These are phyloP conservation scores for Orbilia javanica DNA, from an alignment of 2,329 filamentous ascomycete genomes.

Conservation along the genomic window DNA sequence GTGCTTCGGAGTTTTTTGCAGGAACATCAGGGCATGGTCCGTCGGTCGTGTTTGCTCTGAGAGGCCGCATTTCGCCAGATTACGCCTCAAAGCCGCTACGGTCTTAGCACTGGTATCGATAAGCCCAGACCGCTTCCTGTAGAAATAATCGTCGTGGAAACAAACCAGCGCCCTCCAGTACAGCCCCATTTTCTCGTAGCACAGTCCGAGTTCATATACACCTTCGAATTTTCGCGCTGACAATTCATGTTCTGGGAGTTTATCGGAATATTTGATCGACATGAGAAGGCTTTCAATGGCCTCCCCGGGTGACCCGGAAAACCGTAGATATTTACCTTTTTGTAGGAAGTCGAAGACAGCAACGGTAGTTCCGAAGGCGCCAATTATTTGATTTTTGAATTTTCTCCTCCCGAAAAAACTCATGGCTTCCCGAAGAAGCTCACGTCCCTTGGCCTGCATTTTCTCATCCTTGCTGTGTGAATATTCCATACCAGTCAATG, in stretches of 20 bases:
- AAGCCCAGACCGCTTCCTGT: neutral
- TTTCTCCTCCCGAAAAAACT: neutral
- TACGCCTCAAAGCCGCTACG: constrained; percentile 12
- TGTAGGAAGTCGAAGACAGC: constrained; percentile 9
- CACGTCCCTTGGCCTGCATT: neutral
- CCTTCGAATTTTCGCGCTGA: constrained; percentile 5
- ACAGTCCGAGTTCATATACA: constrained; percentile 4
- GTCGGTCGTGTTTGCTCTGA: neutral
- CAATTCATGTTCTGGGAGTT: neutral
- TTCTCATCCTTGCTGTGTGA: neutral
- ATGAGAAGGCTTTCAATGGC: constrained; percentile 5
- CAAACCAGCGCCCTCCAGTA: constrained; percentile 8
- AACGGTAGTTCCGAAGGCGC: constrained; percentile 12
- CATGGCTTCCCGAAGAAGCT: neutral
- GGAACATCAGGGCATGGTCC: neutral
- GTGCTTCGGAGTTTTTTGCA: neutral
- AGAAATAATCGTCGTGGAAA: constrained; percentile 9
- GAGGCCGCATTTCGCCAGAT: neutral
- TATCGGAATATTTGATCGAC: constrained; percentile 16
- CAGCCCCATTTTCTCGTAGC: neutral
- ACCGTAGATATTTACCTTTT: constrained; percentile 6
- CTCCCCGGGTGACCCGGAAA: neutral
- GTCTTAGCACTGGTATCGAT: constrained; percentile 1
- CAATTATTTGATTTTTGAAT: neutral
- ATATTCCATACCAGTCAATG: neutral